These are phyloP conservation scores for Arachnopeziza araneosa DNA, from an alignment of 2,329 filamentous ascomycete species.

Conservation along the genomic window DNA sequence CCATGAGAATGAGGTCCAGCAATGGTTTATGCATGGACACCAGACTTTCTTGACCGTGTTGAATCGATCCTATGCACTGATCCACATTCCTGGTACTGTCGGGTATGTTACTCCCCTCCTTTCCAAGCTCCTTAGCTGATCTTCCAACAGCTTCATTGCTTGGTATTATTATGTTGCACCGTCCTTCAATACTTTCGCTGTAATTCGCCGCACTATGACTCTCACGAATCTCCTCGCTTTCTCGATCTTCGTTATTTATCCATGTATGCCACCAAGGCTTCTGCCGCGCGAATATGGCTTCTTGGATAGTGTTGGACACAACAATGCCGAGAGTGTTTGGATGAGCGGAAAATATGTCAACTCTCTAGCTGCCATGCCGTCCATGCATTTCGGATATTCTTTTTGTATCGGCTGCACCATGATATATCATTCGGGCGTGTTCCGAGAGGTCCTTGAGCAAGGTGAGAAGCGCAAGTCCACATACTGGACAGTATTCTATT, in stretches of 20 bases:
- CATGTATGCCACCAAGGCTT: constrained; percentile 47
- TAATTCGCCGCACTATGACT: constrained; percentile 43
- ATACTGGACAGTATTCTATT: constrained; percentile 40
- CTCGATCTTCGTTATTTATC: constrained; percentile 45
- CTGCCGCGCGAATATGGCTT: constrained; percentile 45
- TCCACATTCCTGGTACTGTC: constrained; percentile 56
- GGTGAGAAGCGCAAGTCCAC: constrained; percentile 38
- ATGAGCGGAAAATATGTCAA: constrained; percentile 46
- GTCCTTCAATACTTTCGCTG: constrained; percentile 40
- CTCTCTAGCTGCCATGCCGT: constrained; percentile 45
- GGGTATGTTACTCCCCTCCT: constrained; percentile 36
- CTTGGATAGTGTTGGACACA: constrained; percentile 44
- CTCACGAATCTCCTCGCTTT: constrained; percentile 50
- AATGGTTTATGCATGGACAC: constrained; percentile 51
- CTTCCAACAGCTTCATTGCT: constrained; percentile 47
- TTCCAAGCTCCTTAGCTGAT: constrained; percentile 9
- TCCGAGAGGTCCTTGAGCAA: constrained; percentile 32
- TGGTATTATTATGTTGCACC: constrained; percentile 59
- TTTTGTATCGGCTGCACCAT: constrained; percentile 48
- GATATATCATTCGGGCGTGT: constrained; percentile 47
- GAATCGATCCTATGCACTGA: constrained; percentile 53
- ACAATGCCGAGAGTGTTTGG: constrained; percentile 45
- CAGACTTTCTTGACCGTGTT: constrained; percentile 47
- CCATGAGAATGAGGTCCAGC: constrained; percentile 46
- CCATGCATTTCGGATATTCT: constrained; percentile 49